These are phyloP conservation scores for Phialophora chinensis DNA, from an alignment of 2,329 filamentous ascomycete genomes.

Conservation along the genomic window DNA sequence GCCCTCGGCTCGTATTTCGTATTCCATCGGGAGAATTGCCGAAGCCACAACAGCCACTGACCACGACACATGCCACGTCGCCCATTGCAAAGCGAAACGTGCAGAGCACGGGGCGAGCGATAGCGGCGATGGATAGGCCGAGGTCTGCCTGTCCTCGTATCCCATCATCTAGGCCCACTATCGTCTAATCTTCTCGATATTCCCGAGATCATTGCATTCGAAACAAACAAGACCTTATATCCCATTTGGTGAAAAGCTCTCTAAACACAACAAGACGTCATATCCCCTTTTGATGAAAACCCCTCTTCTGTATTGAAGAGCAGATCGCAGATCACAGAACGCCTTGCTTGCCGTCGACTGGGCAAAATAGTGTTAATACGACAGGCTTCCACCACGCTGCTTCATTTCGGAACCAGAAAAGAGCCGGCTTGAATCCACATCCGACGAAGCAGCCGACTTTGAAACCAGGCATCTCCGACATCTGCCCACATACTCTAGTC, in stretches of 20 bases:
- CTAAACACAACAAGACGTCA: too few species aligned
- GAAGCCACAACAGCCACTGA: not conserved
- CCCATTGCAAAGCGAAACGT: not conserved
- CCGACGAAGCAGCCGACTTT: too few species aligned
- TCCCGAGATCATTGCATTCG: not conserved
- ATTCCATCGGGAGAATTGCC: constrained; percentile 11
- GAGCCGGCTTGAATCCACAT: not conserved
- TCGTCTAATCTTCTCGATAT: constrained; percentile 1
- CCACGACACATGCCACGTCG: constrained; percentile 6
- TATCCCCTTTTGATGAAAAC: too few species aligned
- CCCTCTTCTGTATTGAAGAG: too few species aligned
- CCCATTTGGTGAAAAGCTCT: too few species aligned
- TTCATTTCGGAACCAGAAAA: too few species aligned
- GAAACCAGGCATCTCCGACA: not conserved
- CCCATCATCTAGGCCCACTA: constrained; percentile 3
- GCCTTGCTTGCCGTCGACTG: too few species aligned
- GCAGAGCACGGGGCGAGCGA: not conserved
- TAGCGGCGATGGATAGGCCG: constrained; percentile 2
- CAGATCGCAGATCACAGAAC: too few species aligned
- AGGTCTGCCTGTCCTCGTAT: constrained; percentile 1
- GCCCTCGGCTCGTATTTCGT: not conserved
- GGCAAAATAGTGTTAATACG: too few species aligned
- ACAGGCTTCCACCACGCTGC: too few species aligned
- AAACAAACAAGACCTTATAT: too few species aligned
- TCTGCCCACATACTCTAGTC: not conserved